Evolutionary conservation across 2,329 filamentous ascomycete genomes (phyloP).

Genomic region (Penicillium sp.): DNA sequence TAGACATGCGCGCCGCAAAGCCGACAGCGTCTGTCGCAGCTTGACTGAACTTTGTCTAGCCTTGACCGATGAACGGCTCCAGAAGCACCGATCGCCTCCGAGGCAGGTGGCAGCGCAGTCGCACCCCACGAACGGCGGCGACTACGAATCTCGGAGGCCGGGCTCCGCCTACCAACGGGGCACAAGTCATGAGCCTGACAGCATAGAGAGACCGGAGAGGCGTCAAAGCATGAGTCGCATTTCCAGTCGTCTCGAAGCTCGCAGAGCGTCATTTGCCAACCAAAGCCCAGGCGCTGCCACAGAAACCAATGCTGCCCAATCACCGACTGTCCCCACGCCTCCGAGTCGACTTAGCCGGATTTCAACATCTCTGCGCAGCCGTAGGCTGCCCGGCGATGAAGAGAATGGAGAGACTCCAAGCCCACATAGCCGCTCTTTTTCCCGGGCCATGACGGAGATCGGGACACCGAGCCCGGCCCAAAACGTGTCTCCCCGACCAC

Average conservation of each 20-base stretch:
- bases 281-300: slow-evolving; percentile 19
- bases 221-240: slow-evolving; percentile 27
- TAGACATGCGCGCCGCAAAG: slow-evolving; percentile 79
- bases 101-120: slow-evolving; percentile 25
- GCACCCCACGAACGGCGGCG: slow-evolving; percentile 21
- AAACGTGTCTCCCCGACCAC: slow-evolving; percentile 27
- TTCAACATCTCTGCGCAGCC: slow-evolving; percentile 36
- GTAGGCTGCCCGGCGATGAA: slow-evolving; percentile 36
- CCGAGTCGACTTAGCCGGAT: slow-evolving; percentile 38
- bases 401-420: slow-evolving; percentile 28
- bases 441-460: slow-evolving; percentile 42
- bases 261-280: slow-evolving; percentile 36
- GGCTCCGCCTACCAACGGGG: slow-evolving; percentile 34
- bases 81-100: slow-evolving; percentile 24
- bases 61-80: slow-evolving; percentile 56
- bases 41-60: slow-evolving; percentile 88
- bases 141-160: slow-evolving; percentile 25
- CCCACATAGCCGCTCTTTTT: slow-evolving; percentile 34
- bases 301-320: slow-evolving; percentile 12
- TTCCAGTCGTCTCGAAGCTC: slow-evolving; percentile 35
- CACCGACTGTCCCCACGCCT: slow-evolving; percentile 23
- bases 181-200: slow-evolving; percentile 37
- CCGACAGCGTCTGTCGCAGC: slow-evolving; percentile 86
- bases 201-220: slow-evolving; percentile 20
- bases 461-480: slow-evolving; percentile 26